Evolutionary conservation across 176 grass and related monocot genomes (phyloP).

Genomic region (Canna indica): DNA sequence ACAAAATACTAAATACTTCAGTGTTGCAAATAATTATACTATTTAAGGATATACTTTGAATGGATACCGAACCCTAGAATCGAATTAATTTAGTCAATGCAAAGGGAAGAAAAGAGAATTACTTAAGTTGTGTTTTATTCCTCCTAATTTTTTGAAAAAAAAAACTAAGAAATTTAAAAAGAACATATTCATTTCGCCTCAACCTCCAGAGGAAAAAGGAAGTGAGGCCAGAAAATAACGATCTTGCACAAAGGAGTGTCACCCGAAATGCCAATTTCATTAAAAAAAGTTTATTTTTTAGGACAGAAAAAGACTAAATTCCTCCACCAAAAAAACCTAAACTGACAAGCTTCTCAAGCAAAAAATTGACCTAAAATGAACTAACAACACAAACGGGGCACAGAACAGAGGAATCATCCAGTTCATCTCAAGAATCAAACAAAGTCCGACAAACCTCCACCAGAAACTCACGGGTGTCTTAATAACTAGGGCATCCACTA

Average conservation of each 20-base stretch:
- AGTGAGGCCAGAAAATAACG: too few relatives aligned
- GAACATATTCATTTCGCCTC: too few relatives aligned
- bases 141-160: too few relatives aligned
- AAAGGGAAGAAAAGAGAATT: neutral
- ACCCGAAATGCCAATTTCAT: neutral
- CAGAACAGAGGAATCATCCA: conserved; percentile 4
- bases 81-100: neutral
- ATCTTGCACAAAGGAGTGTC: too few relatives aligned
- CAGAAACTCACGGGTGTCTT: conserved; percentile 54
- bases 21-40: neutral
- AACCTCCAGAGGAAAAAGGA: too few relatives aligned
- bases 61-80: neutral
- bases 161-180: too few relatives aligned
- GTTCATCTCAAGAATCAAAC: conserved; percentile 16
- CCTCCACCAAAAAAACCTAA: neutral
- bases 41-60: neutral
- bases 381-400: neutral
- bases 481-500: conserved; percentile 46
- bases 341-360: neutral
- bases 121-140: too few relatives aligned
- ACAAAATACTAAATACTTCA: neutral
- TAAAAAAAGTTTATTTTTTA: neutral
- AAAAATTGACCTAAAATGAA: neutral
- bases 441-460: conserved; percentile 1
- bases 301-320: neutral